Conservation (phyloP, 2,329 filamentous ascomycete genomes). For the Colletotrichum musae region DNA sequence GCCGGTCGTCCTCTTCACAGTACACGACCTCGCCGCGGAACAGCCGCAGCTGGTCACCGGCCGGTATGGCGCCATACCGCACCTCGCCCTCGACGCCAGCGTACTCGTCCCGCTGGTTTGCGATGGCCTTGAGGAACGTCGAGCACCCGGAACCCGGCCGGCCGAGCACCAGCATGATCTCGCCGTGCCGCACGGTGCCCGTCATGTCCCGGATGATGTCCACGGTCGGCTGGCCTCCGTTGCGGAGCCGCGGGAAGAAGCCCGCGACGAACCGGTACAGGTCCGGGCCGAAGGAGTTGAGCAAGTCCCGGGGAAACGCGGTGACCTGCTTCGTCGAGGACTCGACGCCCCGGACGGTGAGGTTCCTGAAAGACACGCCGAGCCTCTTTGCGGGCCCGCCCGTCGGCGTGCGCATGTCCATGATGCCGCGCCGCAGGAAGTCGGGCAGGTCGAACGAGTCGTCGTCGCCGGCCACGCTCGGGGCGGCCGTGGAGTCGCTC, state of each 20-base stretch:
- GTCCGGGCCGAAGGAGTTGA: conserved; percentile 87
- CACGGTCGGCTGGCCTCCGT: conserved; percentile 45
- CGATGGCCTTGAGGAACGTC: conserved; percentile 82
- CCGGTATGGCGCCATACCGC: conserved; percentile 79
- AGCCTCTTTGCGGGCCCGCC: conserved; percentile 81
- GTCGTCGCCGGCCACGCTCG: conserved; percentile 22
- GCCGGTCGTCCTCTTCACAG: conserved; percentile 82
- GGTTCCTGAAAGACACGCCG: conserved; percentile 81
- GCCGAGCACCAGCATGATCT: conserved; percentile 67
- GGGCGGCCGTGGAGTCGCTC: conserved; percentile 36
- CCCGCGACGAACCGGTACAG: conserved; percentile 74
- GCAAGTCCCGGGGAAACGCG: conserved; percentile 80
- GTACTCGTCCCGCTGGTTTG: conserved; percentile 77
- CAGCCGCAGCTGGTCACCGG: conserved; percentile 75
- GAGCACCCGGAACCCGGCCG: conserved; percentile 82
- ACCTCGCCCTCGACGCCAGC: conserved; percentile 78
- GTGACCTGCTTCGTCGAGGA: conserved; percentile 78
- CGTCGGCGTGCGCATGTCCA: conserved; percentile 77
- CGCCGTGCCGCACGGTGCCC: conserved; percentile 52
- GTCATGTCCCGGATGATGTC: conserved; percentile 51
- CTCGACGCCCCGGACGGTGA: conserved; percentile 81
- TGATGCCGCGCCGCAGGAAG: conserved; percentile 81
- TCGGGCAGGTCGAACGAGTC: conserved; percentile 73
- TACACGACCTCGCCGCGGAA: conserved; percentile 85
- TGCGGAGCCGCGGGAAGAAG: conserved; percentile 52